Conservation (phyloP, 2,329 filamentous ascomycete species). For the Trichophyton verrucosum region DNA sequence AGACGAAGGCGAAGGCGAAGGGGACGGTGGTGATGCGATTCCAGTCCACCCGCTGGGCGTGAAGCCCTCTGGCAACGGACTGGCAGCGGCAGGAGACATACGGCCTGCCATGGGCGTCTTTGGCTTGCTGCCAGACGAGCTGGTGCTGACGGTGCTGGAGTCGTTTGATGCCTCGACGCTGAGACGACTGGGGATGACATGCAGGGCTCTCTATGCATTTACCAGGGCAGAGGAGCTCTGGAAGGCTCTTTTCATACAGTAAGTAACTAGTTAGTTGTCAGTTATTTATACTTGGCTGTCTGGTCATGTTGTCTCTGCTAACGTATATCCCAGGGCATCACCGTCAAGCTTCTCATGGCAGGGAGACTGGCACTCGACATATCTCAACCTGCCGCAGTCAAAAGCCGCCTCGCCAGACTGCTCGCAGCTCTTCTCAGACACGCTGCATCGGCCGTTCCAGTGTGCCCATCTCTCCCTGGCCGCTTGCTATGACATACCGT, state of each 20-base stretch:
- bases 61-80: slow-evolving; percentile 75
- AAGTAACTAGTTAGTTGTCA: slow-evolving; percentile 39
- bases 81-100: slow-evolving; percentile 54
- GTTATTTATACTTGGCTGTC: neutral
- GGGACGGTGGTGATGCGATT: slow-evolving; percentile 36
- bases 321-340: slow-evolving; percentile 6
- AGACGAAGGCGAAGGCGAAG: neutral
- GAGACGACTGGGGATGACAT: slow-evolving; percentile 58
- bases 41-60: slow-evolving; percentile 70
- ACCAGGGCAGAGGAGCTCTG: slow-evolving; percentile 75
- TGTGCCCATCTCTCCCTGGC: slow-evolving; percentile 64
- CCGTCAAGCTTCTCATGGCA: slow-evolving; percentile 49
- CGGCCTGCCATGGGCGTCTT: slow-evolving; percentile 55
- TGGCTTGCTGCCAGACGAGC: slow-evolving; percentile 62
- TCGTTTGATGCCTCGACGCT: slow-evolving; percentile 54
- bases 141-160: slow-evolving; percentile 64
- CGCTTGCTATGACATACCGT: slow-evolving; percentile 60
- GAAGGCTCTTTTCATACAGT: slow-evolving; percentile 76
- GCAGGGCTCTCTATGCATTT: slow-evolving; percentile 78
- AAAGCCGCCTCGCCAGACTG: slow-evolving; percentile 54
- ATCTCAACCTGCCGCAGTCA: slow-evolving; percentile 47
- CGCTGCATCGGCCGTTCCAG: slow-evolving; percentile 77
- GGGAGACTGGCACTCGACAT: slow-evolving; percentile 74
- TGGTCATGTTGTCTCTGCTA: neutral
- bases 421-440: slow-evolving; percentile 73